Conservation (phyloP, 768 basidiomycete genomes). For the Lactifluus subvellereus region DNA sequence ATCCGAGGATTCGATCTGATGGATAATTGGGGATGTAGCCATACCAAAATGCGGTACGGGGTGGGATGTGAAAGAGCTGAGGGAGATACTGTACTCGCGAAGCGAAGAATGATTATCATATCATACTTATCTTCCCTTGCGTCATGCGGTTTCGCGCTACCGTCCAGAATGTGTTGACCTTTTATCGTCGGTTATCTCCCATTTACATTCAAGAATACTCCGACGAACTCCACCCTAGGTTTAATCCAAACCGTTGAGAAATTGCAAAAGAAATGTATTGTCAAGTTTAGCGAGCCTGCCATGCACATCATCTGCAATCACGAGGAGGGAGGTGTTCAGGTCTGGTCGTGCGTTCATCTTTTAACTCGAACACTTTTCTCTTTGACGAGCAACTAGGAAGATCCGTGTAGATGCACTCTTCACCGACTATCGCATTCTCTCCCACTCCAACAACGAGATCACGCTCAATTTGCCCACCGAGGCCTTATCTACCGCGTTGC, state of each 20-base stretch:
- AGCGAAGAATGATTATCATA: background rate
- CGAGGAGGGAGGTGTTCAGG: constrained; percentile 82
- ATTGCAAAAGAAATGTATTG: constrained; percentile 76
- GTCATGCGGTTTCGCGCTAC: constrained; percentile 27
- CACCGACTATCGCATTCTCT: constrained; percentile 76
- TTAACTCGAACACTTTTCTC: constrained; percentile 22
- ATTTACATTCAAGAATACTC: background rate
- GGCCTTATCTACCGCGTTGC: constrained; percentile 68
- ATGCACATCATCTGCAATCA: constrained; percentile 82
- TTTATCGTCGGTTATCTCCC: constrained; percentile 16
- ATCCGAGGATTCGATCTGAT: constrained; percentile 51
- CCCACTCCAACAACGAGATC: constrained; percentile 78
- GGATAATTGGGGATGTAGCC: constrained; percentile 33
- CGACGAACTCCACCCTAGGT: constrained; percentile 35
- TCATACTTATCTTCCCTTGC: background rate
- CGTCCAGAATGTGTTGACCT: constrained; percentile 21
- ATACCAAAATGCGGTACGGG: background rate
- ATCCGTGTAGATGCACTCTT: constrained; percentile 66
- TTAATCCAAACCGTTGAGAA: constrained; percentile 80
- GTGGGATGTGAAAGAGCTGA: background rate
- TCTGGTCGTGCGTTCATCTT: constrained; percentile 61
- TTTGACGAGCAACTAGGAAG: constrained; percentile 35
- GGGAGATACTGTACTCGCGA: background rate
- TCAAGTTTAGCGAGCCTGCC: constrained; percentile 67
- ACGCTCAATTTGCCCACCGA: constrained; percentile 68